These are phyloP conservation scores for Penicillium nordicum DNA, from an alignment of 2,329 filamentous ascomycete genomes.

Conservation along the genomic window DNA sequence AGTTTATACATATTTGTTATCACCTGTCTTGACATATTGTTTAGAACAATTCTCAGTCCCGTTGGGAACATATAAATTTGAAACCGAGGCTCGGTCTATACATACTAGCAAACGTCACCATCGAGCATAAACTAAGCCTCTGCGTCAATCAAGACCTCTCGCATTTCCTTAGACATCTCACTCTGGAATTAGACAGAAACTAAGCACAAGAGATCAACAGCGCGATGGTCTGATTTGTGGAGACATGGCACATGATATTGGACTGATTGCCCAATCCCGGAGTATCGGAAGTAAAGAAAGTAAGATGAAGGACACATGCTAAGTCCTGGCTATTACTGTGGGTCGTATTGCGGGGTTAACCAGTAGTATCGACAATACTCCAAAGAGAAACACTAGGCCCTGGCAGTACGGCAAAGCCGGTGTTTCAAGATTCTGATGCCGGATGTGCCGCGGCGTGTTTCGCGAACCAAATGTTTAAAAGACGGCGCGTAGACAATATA, in stretches of 20 bases:
- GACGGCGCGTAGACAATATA: not conserved
- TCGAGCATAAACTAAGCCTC: not conserved
- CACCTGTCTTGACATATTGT: not conserved
- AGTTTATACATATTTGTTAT: not conserved
- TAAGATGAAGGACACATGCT: constrained; percentile 8
- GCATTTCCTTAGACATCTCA: not conserved
- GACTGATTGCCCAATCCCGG: not conserved
- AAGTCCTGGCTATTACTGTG: constrained; percentile 4
- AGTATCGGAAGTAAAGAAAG: constrained; percentile 1
- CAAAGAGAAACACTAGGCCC: not conserved
- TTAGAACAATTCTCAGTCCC: not conserved
- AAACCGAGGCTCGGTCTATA: not conserved
- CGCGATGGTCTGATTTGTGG: not conserved
- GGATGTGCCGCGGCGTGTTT: not conserved
- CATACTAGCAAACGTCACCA: not conserved
- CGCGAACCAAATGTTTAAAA: not conserved
- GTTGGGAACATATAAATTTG: no score
- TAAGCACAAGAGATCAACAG: not conserved
- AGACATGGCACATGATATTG: not conserved
- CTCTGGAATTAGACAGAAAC: not conserved
- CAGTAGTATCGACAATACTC: not conserved
- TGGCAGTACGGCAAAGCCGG: not conserved
- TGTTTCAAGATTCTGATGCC: not conserved
- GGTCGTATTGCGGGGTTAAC: not conserved
- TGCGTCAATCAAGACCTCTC: no score